Percentiles rank a stretch among this genome's conserved stretches.
Conservation (phyloP, 768 basidiomycete species). For the Termitomyces sp. region DNA sequence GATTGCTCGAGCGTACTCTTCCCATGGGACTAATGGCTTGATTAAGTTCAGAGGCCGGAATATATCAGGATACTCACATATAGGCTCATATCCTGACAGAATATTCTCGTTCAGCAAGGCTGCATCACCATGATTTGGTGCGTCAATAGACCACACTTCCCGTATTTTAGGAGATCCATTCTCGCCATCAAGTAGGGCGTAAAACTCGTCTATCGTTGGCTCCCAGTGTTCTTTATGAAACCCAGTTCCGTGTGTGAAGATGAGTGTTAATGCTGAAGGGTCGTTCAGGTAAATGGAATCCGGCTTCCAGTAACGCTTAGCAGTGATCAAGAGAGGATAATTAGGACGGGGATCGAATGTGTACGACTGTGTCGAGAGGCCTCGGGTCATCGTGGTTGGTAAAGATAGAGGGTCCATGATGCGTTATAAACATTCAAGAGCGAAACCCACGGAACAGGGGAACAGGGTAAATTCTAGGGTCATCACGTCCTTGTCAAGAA, state of each 20-base stretch:
- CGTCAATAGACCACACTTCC: slow-evolving; percentile 48
- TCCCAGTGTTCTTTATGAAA: slow-evolving; percentile 61
- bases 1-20: slow-evolving; percentile 44
- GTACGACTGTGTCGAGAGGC: slow-evolving; percentile 24
- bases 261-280: slow-evolving; percentile 36
- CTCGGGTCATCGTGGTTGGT: slow-evolving; percentile 1
- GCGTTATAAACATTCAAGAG: neutral
- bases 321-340: slow-evolving; percentile 42
- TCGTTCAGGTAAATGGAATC: slow-evolving; percentile 28
- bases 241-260: slow-evolving; percentile 50
- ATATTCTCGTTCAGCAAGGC: slow-evolving; percentile 41
- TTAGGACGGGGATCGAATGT: slow-evolving; percentile 49
- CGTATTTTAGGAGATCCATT: slow-evolving; percentile 28
- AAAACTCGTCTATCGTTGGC: slow-evolving; percentile 45
- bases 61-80: slow-evolving; percentile 29
- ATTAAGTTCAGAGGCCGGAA: neutral
- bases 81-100: slow-evolving; percentile 34
- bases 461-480: neutral
- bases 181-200: slow-evolving; percentile 18
- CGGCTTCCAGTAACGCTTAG: slow-evolving; percentile 45
- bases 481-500: neutral
- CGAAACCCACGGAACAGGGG: neutral
- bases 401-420: neutral
- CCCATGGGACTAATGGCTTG: slow-evolving; percentile 43
- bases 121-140: slow-evolving; percentile 52